These are phyloP conservation scores for Malassezia obtusa DNA, from an alignment of 1,284 basidiomycete species.

Conservation along the genomic window DNA sequence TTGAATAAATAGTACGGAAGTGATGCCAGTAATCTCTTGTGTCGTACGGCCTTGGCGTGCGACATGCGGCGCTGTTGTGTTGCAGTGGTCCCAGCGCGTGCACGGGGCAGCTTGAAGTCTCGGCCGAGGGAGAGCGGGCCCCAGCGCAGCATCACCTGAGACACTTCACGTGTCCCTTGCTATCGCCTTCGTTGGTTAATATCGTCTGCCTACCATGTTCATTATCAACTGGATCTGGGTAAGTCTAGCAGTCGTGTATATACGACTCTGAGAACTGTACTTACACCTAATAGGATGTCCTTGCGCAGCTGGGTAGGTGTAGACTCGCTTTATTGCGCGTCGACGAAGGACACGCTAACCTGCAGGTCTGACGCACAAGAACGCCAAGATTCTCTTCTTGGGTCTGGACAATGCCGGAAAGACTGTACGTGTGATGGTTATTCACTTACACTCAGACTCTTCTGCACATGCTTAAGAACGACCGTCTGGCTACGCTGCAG, in stretches of 20 bases:
- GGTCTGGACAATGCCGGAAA: conserved; percentile 99
- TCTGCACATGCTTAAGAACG: conserved; percentile 99
- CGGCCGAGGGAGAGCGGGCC: background rate
- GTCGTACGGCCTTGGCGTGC: no score
- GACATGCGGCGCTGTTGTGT: no score
- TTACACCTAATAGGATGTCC: conserved; percentile 32
- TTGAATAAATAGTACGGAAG: no score
- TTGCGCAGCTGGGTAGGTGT: conserved; percentile 44
- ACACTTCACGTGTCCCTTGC: background rate
- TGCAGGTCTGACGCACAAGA: conserved; percentile 89
- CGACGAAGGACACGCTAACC: background rate
- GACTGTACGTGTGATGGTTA: conserved; percentile 60
- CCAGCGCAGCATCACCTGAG: background rate
- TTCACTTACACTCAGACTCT: conserved; percentile 61
- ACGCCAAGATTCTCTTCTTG: conserved; percentile 95
- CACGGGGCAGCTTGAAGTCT: background rate
- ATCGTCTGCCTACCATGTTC: conserved; percentile 25
- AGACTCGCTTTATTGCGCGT: background rate
- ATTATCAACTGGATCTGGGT: conserved; percentile 49
- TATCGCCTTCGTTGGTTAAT: background rate
- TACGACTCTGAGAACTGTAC: background rate
- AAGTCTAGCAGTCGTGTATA: conserved; percentile 11
- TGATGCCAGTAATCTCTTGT: background rate
- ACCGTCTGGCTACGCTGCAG: conserved; percentile 91
- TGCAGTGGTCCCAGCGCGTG: background rate